Evolutionary conservation across 176 grass and related monocot genomes (phyloP), one percentile per base, ranked within the genome.

Genomic region (Rhipidocladum racemiflorum): DNA sequence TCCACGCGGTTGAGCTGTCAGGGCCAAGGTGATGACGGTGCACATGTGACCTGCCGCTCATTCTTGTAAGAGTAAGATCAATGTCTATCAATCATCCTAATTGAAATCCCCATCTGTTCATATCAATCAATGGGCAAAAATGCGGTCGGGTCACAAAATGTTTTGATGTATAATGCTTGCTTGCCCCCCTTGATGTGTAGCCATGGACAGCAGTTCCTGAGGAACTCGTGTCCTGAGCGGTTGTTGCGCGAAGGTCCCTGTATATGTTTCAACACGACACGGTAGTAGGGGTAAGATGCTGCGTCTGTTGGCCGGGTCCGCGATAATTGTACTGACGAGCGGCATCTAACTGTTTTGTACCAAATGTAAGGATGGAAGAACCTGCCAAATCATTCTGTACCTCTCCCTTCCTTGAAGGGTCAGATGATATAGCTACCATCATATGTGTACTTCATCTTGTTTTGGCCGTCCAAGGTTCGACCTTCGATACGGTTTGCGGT

Each of bases 1-100:
- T 97, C n/a, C 83, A 91, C 1, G 88, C 91, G 2, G 88, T 85
- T 45, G 88, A 97, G 85, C 61, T 97, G 56, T 97, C 94, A 56
- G 88, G 91, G 35, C 94, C 94, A 46, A 91, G 94, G 48, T 97
- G 91, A 97, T 61, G 65, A 25, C 68, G 21, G 30, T 16, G 3
- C 70, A 57, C 27, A 2, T 23, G 55, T 55, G 53, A 63, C n/a
- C 40, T 72, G 61, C 77, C 74, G 57, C 64, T 85, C 32, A 80
- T 89, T 87, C 24, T 83, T n/a, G 29, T 89, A 89, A 81, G 79
- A 74, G 79, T 81, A 88, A 85, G 49, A 86, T 50, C 34, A 57
- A 85, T 63, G n/a, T 75, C 53, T 81, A 79, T 51, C 38, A 72
- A 72, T 27, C 48, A 72, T 75, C 73, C 68, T 79, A 91, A 59